phyloP scores from a whole-genome alignment of 495 filamentous ascomycete species.

The Tuber calosporum region DNA sequence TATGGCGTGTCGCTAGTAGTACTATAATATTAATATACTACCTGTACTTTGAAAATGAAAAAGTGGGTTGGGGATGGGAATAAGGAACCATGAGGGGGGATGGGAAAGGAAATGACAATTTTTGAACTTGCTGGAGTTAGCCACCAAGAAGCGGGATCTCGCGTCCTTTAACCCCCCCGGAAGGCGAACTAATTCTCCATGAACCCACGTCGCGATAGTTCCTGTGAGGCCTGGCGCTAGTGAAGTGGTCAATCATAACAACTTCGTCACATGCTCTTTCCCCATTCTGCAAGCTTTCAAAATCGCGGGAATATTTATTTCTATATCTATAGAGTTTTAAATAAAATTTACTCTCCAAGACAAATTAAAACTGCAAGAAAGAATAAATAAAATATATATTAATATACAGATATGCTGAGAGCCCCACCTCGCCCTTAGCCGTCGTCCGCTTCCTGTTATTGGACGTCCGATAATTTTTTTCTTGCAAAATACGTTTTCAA shows the following conservation, averaged over 20 bases:
- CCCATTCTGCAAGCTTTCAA: background rate
- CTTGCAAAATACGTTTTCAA: no score
- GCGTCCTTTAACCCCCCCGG: background rate
- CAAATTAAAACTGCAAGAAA: no score
- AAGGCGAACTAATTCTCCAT: background rate
- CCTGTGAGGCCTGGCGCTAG: background rate
- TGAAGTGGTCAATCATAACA: background rate
- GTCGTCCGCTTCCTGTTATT: no score
- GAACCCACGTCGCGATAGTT: background rate
- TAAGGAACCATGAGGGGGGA: background rate
- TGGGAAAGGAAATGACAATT: background rate
- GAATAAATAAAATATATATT: no score
- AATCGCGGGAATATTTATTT: no score
- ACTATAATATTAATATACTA: background rate
- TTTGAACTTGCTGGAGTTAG: background rate
- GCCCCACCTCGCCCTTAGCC: no score
- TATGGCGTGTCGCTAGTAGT: slow-evolving; percentile 7
- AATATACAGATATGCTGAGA: no score
- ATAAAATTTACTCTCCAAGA: no score
- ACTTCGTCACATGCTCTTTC: background rate
- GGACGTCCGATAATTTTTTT: no score
- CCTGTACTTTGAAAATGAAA: background rate
- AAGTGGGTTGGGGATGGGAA: background rate
- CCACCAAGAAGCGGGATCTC: background rate
- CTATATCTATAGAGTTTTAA: no score